Conservation (phyloP, 2,329 filamentous ascomycete species). For the Lithohypha guttulata region DNA sequence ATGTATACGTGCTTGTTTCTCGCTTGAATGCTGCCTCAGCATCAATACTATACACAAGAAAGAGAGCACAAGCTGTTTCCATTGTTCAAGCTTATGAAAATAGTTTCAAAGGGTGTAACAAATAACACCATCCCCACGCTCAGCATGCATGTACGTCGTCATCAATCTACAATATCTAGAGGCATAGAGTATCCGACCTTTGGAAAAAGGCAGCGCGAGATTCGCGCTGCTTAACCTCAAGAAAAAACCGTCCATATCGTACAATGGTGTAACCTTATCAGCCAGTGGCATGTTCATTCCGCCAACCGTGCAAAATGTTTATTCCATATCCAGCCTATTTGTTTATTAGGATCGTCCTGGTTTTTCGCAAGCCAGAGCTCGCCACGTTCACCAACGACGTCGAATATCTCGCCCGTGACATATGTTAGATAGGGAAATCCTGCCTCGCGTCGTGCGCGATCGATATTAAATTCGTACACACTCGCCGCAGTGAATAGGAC, state of each 20-base stretch:
- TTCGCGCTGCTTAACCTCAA: background rate
- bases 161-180: too few species aligned
- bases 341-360: conserved; percentile 71
- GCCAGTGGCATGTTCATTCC: conserved; percentile 11
- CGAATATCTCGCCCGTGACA: conserved; percentile 85
- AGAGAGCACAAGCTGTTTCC: too few species aligned
- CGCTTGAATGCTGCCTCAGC: conserved; percentile 6
- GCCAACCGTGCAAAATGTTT: conserved; percentile 73
- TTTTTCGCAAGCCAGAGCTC: conserved; percentile 97
- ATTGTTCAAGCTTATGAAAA: too few species aligned
- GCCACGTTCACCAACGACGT: conserved; percentile 90
- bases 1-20: background rate
- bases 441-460: conserved; percentile 79
- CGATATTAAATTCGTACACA: conserved; percentile 94
- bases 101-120: too few species aligned
- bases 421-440: conserved; percentile 96
- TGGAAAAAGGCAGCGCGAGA: background rate
- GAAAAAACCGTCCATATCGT: conserved; percentile 2
- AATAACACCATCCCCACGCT: too few species aligned
- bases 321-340: conserved; percentile 97
- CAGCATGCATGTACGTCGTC: conserved; percentile 1
- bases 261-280: background rate
- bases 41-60: conserved; percentile 7
- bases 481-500: conserved; percentile 87
- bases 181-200: too few species aligned